Conservation (phyloP, 768 basidiomycete species). For the Kockovaella imperatae region DNA sequence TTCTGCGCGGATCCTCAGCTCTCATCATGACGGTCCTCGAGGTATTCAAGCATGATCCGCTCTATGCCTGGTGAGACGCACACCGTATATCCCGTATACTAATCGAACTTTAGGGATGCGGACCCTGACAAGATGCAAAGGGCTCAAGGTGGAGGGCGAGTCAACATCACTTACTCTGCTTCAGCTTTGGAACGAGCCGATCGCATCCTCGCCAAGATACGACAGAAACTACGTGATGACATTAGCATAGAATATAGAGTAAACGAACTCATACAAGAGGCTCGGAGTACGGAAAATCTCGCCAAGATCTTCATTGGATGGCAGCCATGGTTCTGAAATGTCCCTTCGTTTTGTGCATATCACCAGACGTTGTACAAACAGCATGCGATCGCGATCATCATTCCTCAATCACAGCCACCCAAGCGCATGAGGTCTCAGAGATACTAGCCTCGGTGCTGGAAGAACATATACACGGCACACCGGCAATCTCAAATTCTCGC, state of each 20-base stretch:
- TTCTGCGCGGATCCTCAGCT: constrained; percentile 72
- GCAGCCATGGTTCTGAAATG: constrained; percentile 10
- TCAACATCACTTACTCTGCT: constrained; percentile 45
- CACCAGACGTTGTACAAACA: not conserved
- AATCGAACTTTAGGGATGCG: constrained; percentile 46
- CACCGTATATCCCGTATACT: not conserved
- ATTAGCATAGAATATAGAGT: constrained; percentile 89
- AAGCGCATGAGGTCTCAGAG: too few species aligned
- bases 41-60: constrained; percentile 92
- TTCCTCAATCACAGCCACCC: not conserved
- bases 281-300: constrained; percentile 67
- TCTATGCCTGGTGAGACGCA: constrained; percentile 68
- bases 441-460: not conserved
- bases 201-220: constrained; percentile 71
- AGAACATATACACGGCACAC: not conserved
- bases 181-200: constrained; percentile 78
- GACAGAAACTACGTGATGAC: constrained; percentile 66
- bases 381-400: not conserved
- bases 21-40: constrained; percentile 91
- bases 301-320: constrained; percentile 59
- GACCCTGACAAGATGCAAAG: constrained; percentile 38
- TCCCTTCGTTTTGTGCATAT: not conserved
- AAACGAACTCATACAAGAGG: constrained; percentile 83
- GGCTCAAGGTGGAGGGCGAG: constrained; percentile 40
- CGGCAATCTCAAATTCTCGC: not conserved